phyloP scores from a whole-genome alignment of 2,329 filamentous ascomycete species.

The Colletotrichum coccodes region DNA sequence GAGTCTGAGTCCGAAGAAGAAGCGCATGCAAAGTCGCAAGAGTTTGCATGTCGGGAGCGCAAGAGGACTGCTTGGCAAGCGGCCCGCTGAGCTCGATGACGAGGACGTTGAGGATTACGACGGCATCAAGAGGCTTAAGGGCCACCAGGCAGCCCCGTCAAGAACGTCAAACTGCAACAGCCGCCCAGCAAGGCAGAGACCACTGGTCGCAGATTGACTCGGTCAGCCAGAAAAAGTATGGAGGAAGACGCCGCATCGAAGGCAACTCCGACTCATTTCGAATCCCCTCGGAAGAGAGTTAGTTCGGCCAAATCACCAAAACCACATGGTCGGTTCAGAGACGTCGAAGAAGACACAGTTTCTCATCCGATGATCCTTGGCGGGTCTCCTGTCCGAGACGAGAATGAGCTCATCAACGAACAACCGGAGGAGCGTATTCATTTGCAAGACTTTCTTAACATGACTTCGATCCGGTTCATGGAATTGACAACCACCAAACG shows the following conservation, averaged over 20 bases:
- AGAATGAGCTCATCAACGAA: constrained; percentile 57
- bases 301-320: constrained; percentile 64
- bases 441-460: constrained; percentile 90
- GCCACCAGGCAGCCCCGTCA: constrained; percentile 81
- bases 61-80: constrained; percentile 77
- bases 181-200: constrained; percentile 75
- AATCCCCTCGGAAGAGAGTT: constrained; percentile 58
- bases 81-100: constrained; percentile 76
- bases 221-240: constrained; percentile 58
- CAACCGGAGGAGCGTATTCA: constrained; percentile 74
- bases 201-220: constrained; percentile 67
- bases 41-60: constrained; percentile 82
- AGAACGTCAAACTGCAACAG: constrained; percentile 76
- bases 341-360: constrained; percentile 59
- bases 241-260: constrained; percentile 48
- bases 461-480: constrained; percentile 98
- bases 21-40: constrained; percentile 73
- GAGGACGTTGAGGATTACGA: constrained; percentile 68
- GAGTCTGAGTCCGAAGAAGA: constrained; percentile 81
- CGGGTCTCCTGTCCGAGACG: constrained; percentile 51
- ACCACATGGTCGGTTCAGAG: constrained; percentile 64
- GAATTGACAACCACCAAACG: constrained; percentile 97
- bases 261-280: constrained; percentile 52
- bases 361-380: constrained; percentile 54
- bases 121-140: constrained; percentile 75